Evolutionary conservation across 2,329 filamentous ascomycete species (phyloP).

Genomic region (Allantophomopsis cytisporea): DNA sequence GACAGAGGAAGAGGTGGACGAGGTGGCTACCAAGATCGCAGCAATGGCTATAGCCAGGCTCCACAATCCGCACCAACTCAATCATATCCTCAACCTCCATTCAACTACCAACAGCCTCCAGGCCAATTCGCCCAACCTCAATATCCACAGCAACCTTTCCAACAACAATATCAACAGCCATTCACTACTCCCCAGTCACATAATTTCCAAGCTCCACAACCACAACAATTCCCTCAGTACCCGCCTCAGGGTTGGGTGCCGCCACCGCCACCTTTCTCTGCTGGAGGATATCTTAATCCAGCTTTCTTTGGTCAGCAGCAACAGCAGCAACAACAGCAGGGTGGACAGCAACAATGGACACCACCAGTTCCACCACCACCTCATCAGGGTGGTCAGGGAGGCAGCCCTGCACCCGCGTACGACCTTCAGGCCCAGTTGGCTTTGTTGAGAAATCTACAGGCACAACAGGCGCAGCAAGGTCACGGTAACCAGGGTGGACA

Average conservation of each 20-base stretch:
- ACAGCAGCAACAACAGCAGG: neutral
- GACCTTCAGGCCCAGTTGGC: too few relatives aligned
- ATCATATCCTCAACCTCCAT: neutral
- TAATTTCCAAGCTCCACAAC: slow-evolving; percentile 13
- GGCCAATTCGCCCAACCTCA: slow-evolving; percentile 23
- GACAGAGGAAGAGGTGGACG: slow-evolving; percentile 17
- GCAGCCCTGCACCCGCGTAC: too few relatives aligned
- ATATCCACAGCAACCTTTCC: slow-evolving; percentile 12
- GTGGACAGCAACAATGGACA: neutral
- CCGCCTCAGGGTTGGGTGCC: slow-evolving; percentile 25
- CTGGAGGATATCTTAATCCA: slow-evolving; percentile 40
- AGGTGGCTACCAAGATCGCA: slow-evolving; percentile 27
- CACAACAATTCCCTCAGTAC: slow-evolving; percentile 26
- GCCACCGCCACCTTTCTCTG: slow-evolving; percentile 22
- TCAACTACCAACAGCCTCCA: slow-evolving; percentile 12
- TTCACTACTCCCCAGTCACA: slow-evolving; percentile 21
- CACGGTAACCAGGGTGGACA: too few relatives aligned
- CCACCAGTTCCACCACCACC: too few relatives aligned
- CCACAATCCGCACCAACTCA: neutral
- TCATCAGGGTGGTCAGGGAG: too few relatives aligned
- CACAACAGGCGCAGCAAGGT: too few relatives aligned
- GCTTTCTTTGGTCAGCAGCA: slow-evolving; percentile 38
- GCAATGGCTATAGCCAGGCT: neutral
- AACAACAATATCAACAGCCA: slow-evolving; percentile 10
- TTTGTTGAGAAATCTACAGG: too few relatives aligned